Base-by-base conservation (phyloP, 306 rosid species). In the Malus asiatica region DNA sequence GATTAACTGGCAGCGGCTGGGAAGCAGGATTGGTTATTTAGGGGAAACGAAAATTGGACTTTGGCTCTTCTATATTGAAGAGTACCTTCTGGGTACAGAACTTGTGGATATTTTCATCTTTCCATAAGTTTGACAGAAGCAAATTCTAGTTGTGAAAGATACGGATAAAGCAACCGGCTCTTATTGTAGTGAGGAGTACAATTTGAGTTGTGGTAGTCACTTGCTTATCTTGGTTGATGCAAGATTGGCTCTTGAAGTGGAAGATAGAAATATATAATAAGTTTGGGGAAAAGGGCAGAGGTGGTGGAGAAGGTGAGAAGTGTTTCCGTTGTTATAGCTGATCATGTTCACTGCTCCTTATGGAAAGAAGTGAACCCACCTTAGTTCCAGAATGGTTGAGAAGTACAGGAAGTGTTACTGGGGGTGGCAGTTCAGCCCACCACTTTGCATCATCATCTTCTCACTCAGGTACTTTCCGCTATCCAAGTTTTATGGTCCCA, bases 361-460 rank as follows among this genome's bases (percentile, higher is more conserved):
- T 96, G 99, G 98, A 87, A 83, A 92, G 87, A 92, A 90, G 99
- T 96, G 98, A 96, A 88, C 97, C 97, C 70, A 48, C 99, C n/a
- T 90, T 96, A 88, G 96, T 85, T 84, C 99, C 99, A 83, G 89
- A 96, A 92, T 96, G 99, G 99, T 86, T 96, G 93, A 92, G 97
- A 89, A 87, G 79, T 85, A 68, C 97, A 74, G 99, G 98, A 86
- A 83, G 87, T 86, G 90, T 85, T 80, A 80, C 97, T 57, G 98
- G 93, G 82, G 87, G 87, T 80, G 90, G 96, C 86, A 88, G 78
- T 92, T 90, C 98, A 82, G 78, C 89, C 93, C 97, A 79, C 91
- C 99, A 90, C 79, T 89, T 83, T 79, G 84, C 89, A 67, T 73
- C 90, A 48, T 76, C 93, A 46, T 87, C 98, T 79, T 78, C 87